phyloP scores from a whole-genome alignment of 768 basidiomycete genomes.

The Suillus decipiens region DNA sequence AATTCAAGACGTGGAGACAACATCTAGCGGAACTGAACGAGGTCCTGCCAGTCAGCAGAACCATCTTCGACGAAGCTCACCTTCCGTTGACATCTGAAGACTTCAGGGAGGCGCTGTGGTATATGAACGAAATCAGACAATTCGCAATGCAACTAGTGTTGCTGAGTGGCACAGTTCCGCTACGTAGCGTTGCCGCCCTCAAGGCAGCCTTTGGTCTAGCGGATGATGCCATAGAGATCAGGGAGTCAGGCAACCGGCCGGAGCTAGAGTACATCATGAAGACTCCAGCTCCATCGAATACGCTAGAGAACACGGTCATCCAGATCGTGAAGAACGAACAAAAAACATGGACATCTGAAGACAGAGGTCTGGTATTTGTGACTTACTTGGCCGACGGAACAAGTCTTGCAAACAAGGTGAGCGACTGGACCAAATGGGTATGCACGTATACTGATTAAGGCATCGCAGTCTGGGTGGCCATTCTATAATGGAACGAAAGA shows the following conservation, averaged over 20 bases:
- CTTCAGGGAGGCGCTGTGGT: conserved; percentile 15
- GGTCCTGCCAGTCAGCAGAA: conserved; percentile 1
- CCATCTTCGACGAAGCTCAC: conserved; percentile 29
- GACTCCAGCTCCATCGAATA: background rate
- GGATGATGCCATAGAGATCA: background rate
- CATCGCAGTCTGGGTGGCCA: background rate
- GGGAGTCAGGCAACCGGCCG: conserved; percentile 5
- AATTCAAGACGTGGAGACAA: conserved; percentile 8
- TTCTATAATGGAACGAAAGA: conserved; percentile 19
- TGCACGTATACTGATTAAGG: background rate
- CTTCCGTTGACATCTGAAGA: conserved; percentile 11
- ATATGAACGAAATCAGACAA: conserved; percentile 16
- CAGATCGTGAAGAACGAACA: background rate
- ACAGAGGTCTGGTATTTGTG: conserved; percentile 18
- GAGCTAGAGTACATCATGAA: conserved; percentile 20
- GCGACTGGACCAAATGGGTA: too few species aligned
- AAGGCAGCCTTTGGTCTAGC: conserved; percentile 10
- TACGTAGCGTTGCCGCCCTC: background rate
- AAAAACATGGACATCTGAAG: fast-evolving
- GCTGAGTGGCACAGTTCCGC: conserved; percentile 22
- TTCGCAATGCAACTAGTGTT: conserved; percentile 21
- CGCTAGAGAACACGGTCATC: fast-evolving
- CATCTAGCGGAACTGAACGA: conserved; percentile 6
- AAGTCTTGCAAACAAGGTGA: background rate
- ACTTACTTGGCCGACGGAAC: conserved; percentile 5